A percentile compares a stretch with the other conserved stretches of the same genome.
Conservation (phyloP, 2,329 filamentous ascomycete genomes). For the Pseudogymnoascus sp. region DNA sequence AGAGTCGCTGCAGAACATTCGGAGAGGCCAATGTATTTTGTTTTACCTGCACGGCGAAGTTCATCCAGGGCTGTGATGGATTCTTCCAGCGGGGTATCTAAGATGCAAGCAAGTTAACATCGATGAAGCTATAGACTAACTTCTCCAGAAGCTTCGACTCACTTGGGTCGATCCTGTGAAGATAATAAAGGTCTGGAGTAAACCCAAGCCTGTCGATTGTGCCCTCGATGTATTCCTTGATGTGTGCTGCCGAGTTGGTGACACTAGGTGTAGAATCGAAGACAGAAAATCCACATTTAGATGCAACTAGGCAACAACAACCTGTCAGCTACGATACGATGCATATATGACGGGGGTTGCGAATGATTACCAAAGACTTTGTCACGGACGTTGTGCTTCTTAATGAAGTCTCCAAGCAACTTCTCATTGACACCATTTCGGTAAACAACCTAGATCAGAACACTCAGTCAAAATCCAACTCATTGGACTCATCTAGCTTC, state of each 20-base stretch:
- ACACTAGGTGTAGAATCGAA: background rate
- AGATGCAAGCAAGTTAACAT: background rate
- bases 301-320: background rate
- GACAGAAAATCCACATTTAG: background rate
- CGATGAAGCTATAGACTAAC: background rate
- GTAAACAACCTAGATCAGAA: conserved; percentile 41
- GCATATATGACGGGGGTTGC: background rate
- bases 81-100: conserved; percentile 39
- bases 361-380: conserved; percentile 41
- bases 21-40: conserved; percentile 45
- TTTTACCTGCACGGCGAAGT: conserved; percentile 41
- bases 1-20: conserved; percentile 42
- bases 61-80: conserved; percentile 43
- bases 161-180: conserved; percentile 33
- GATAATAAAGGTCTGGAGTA: conserved; percentile 33
- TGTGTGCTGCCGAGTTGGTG: conserved; percentile 33
- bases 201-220: conserved; percentile 43
- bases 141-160: background rate
- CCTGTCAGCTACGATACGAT: background rate
- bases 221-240: conserved; percentile 43
- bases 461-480: background rate
- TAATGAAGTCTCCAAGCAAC: conserved; percentile 44
- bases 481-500: background rate
- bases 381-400: conserved; percentile 44
- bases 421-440: conserved; percentile 44